Evolutionary conservation across 345 rosid genomes (phyloP), one percentile per base, ranked within the genome.

Genomic region (Euphorbia peplus): DNA sequence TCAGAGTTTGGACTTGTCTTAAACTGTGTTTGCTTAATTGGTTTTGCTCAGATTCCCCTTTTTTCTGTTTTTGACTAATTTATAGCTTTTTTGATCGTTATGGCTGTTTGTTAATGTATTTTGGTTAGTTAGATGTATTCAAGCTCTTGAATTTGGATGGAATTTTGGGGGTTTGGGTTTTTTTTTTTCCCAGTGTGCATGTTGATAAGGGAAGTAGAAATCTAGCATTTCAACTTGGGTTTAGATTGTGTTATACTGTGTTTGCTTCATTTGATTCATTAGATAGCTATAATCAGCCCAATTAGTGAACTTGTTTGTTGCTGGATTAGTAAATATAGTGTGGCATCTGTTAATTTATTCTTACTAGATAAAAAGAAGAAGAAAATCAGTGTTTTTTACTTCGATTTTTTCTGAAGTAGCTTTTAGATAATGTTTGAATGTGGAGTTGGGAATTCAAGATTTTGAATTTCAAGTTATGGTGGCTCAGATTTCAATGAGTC

Each of bases 221-320:
- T 64, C 58, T 51, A 50, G 70, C 66, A 66, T 50, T 66, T 66
- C 47, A 12, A 41, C 14, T 59, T 6, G 55, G 24, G 9, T 25
- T 19, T 28, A 54, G 55, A 28, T 8, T 63, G 11, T 18, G 32
- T 58, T 14, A 10, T 19, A 28, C 39, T 16, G 24, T 2, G 46
- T 61, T 59, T 37, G 47, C 3, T 19, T 13, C 64, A 19, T 6
- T 60, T 59, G 26, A 4, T 59, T 59, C 64, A 9, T 32, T 14
- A 6, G 44, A 25, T 35, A 11, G 63, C 15, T 60, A 46, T 60
- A 5, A 37, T 37, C 5, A 35, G 64, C 14, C 6, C 22, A 19
- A 37, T 14, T 21, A n/a, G 15, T 19, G 19, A 12, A 19, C 24
- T 37, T 60, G 24, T 60, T 7, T 11, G n/a, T 1, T 3, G 37